Evolutionary conservation across 805 yeast species (phyloP), one percentile per base, ranked within the genome.

Genomic region (Saturnispora mendoncae): DNA sequence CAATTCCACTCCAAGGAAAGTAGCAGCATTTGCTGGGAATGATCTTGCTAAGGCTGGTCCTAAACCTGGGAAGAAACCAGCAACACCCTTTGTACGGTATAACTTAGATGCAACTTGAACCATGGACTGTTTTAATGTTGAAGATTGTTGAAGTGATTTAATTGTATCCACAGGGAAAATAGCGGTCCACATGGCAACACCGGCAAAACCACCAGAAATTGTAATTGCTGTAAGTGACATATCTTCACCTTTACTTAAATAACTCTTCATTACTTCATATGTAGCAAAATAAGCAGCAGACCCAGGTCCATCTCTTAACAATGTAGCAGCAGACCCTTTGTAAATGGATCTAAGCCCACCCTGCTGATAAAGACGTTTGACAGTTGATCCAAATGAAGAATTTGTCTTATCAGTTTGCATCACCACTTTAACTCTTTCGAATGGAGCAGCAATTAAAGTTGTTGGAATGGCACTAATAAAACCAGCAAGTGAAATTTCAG

Each of bases 11-110:
- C 97, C 98, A 27, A 86, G 73, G 66, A 90, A 90, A 2, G 97
- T 88, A 7, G 98, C 97, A n/a, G 98, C 98, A 62, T 92, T 90
- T 18, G 97, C 97, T 3, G 97, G 97, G 81, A 92, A 90, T 31
- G 94, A 80, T 62, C 98, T 75, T 20, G 86, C 76, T 55, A 90
- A 67, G 2, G 97, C 97, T 5, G 98, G 97, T 0, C 96, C 97
- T 19, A 90, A 71, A 43, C 98, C 98, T 3, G 97, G 97, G 84
- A 88, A 90, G 65, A 90, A 90, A 0, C 94, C 95, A 58, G 78
- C 82, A 49, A 86, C 50, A 20, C 97, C 97, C 18, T 88, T 90
- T 47, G 74, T 74, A 6, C 65, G 59, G 58, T 87, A 86, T 38
- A 90, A 80, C 41, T 72, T 67, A 43, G 66, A 65, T 7, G 95